phyloP scores from a whole-genome alignment of 2,329 filamentous ascomycete species.

The Coniochaeta prunicola region DNA sequence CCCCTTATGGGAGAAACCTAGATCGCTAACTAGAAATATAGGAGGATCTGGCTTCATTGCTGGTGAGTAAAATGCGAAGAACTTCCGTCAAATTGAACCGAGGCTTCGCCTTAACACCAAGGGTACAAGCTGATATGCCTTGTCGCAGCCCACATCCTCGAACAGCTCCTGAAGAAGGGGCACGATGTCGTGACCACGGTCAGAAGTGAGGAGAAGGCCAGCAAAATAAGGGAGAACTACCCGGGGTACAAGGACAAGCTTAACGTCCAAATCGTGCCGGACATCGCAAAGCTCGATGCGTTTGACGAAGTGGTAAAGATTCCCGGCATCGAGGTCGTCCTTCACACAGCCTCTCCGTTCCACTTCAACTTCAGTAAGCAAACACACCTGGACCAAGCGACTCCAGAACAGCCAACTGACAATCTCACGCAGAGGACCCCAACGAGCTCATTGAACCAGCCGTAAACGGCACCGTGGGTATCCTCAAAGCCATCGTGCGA shows the following conservation, averaged over 20 bases:
- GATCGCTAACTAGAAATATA: constrained; percentile 13
- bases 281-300: constrained; percentile 66
- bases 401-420: not conserved
- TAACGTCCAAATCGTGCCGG: constrained; percentile 57
- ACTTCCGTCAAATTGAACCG: not conserved
- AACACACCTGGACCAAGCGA: too few species aligned
- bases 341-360: constrained; percentile 56
- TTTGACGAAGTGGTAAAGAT: constrained; percentile 58
- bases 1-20: not conserved
- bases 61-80: constrained; percentile 23
- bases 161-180: constrained; percentile 42
- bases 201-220: constrained; percentile 45
- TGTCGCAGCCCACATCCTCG: constrained; percentile 42
- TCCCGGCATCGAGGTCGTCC: constrained; percentile 44
- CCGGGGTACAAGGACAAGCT: constrained; percentile 34
- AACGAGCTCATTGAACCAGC: constrained; percentile 52
- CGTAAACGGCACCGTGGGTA: constrained; percentile 55
- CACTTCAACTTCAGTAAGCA: constrained; percentile 40
- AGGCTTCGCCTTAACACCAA: too few species aligned
- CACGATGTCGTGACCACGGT: constrained; percentile 50
- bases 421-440: constrained; percentile 29
- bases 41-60: constrained; percentile 47
- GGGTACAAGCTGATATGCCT: not conserved
- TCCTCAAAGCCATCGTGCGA: constrained; percentile 62
- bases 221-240: constrained; percentile 42